Evolutionary conservation across 1,284 basidiomycete genomes (phyloP).

Genomic region (Cryptococcus sp.): DNA sequence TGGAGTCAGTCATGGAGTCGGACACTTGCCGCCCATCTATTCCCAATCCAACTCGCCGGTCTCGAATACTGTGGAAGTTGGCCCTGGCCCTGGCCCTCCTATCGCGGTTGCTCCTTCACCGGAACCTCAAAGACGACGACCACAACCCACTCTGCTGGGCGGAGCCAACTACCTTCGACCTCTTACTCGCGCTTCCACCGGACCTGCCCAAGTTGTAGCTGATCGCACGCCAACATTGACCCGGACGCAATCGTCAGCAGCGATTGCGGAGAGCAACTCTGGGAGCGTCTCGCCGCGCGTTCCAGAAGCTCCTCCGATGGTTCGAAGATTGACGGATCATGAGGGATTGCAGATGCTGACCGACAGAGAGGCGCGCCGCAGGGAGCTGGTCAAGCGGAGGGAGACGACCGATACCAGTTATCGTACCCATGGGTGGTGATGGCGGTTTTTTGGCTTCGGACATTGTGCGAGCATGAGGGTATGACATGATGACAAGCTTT

Average conservation of each 20-base stretch:
- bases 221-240: background rate
- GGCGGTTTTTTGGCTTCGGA: too few relatives aligned
- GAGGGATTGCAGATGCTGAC: slow-evolving; percentile 23
- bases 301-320: slow-evolving; percentile 33
- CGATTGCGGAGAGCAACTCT: slow-evolving; percentile 11
- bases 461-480: too few relatives aligned
- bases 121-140: slow-evolving; percentile 13
- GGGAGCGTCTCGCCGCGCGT: background rate
- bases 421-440: slow-evolving; percentile 47
- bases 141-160: slow-evolving; percentile 34
- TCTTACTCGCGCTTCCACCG: slow-evolving; percentile 33
- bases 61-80: too few relatives aligned
- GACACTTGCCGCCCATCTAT: slow-evolving; percentile 8
- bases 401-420: slow-evolving; percentile 42
- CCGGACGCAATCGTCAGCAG: slow-evolving; percentile 31
- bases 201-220: background rate
- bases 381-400: slow-evolving; percentile 28
- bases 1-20: background rate
- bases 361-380: slow-evolving; percentile 20
- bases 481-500: too few relatives aligned
- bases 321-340: slow-evolving; percentile 38
- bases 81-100: too few relatives aligned
- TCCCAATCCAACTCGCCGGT: slow-evolving; percentile 9
- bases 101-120: slow-evolving; percentile 7
- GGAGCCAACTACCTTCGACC: slow-evolving; percentile 41